Evolutionary conservation across 768 basidiomycete species (phyloP).

Genomic region (Leccinellum albellum): DNA sequence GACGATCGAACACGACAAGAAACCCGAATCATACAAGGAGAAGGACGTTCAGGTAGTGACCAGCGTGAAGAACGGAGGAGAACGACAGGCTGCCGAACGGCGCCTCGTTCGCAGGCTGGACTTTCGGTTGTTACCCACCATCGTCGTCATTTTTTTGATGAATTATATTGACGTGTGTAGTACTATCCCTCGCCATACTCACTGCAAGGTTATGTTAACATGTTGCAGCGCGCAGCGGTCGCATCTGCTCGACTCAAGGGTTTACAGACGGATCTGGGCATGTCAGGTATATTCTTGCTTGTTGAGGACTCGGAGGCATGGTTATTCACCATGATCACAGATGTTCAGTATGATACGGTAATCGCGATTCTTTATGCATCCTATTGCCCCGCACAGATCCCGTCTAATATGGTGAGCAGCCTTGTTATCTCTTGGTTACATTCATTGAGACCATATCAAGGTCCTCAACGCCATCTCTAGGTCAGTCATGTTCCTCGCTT

Average conservation of each 20-base stretch:
- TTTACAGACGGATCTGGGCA: constrained; percentile 44
- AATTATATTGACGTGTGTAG: constrained; percentile 61
- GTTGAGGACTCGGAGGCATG: not conserved
- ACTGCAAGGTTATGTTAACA: not conserved
- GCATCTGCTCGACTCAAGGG: constrained; percentile 49
- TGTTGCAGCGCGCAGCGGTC: constrained; percentile 43
- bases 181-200: not conserved
- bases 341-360: constrained; percentile 52
- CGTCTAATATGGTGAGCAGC: constrained; percentile 11
- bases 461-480: constrained; percentile 51
- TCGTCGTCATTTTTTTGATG: constrained; percentile 62
- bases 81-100: constrained; percentile 15
- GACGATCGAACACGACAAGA: constrained; percentile 15
- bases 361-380: constrained; percentile 55
- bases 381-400: constrained; percentile 57
- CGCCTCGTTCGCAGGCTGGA: constrained; percentile 55
- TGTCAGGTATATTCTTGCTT: constrained; percentile 34
- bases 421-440: not conserved
- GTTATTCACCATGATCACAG: constrained; percentile 26
- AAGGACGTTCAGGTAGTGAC: not conserved
- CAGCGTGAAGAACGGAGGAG: not conserved
- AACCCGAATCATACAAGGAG: constrained; percentile 5
- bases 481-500: constrained; percentile 26
- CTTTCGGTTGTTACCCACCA: constrained; percentile 50
- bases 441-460: constrained; percentile 26